Percentiles rank a stretch among this genome's conserved stretches.
phyloP scores from a whole-genome alignment of 768 basidiomycete species.

The Suillus placidus region DNA sequence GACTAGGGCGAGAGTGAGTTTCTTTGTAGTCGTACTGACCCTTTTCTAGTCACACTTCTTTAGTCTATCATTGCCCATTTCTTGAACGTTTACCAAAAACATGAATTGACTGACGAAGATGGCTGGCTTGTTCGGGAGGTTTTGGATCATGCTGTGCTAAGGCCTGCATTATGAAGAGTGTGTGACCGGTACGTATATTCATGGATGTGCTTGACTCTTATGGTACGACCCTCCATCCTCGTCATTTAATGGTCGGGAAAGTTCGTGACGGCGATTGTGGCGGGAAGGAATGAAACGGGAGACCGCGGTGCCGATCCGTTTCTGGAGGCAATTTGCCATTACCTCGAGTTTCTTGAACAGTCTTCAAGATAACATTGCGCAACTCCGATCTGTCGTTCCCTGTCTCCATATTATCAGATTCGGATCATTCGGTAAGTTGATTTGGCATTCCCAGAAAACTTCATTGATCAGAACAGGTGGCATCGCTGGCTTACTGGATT shows the following conservation, averaged over 20 bases:
- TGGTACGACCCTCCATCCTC: too few relatives aligned
- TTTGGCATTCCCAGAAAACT: not conserved
- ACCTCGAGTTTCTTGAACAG: slow-evolving; percentile 13
- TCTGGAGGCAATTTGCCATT: slow-evolving; percentile 24
- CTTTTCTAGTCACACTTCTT: not conserved
- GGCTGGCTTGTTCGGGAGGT: not conserved
- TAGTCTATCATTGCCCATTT: slow-evolving; percentile 7
- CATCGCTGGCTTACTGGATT: slow-evolving; percentile 4
- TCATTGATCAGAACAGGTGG: not conserved
- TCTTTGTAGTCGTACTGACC: not conserved
- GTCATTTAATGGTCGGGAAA: not conserved
- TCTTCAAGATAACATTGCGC: too few relatives aligned
- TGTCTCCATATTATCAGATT: slow-evolving; percentile 1
- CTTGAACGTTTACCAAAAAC: not conserved
- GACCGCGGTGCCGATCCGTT: slow-evolving; percentile 23
- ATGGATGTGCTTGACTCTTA: too few relatives aligned
- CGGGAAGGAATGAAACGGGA: not conserved
- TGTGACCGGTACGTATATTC: too few relatives aligned
- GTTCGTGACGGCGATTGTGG: not conserved
- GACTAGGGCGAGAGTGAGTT: not conserved
- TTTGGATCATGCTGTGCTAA: not conserved
- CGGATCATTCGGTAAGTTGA: slow-evolving; percentile 6
- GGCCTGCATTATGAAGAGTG: not conserved
- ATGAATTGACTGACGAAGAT: not conserved
- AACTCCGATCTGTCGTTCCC: not conserved